Conservation (phyloP, 805 yeast species). For the Candida takata region DNA sequence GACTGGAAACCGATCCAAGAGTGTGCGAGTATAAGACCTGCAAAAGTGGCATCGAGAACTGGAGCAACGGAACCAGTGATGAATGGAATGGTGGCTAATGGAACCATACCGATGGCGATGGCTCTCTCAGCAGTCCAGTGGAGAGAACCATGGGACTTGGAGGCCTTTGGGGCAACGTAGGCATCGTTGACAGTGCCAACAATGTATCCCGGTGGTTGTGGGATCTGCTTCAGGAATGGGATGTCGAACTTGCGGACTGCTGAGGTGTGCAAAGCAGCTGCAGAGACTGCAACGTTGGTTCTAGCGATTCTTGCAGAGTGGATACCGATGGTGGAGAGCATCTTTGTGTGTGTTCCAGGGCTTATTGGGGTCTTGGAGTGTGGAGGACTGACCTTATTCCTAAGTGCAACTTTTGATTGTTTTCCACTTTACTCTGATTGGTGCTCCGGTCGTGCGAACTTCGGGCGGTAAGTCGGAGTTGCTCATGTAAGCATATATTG, state of each 20-base stretch:
- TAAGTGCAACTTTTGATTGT: neutral
- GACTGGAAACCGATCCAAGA: slow-evolving; percentile 81
- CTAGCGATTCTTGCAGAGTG: slow-evolving; percentile 7
- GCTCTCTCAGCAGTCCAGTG: slow-evolving; percentile 92
- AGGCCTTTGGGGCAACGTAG: slow-evolving; percentile 53
- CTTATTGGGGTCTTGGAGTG: no score
- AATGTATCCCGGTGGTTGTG: slow-evolving; percentile 85
- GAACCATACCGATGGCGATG: slow-evolving; percentile 64
- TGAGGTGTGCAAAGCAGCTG: slow-evolving; percentile 20
- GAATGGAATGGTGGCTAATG: slow-evolving; percentile 70
- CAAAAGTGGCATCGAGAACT: slow-evolving; percentile 62
- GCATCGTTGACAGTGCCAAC: slow-evolving; percentile 95
- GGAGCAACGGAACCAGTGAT: slow-evolving; percentile 68
- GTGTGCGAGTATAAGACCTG: slow-evolving; percentile 64
- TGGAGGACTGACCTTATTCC: no score
- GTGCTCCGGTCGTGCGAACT: neutral
- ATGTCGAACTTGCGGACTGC: slow-evolving; percentile 32
- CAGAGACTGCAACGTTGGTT: slow-evolving; percentile 2
- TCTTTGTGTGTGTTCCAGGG: neutral
- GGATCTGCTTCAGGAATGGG: slow-evolving; percentile 49
- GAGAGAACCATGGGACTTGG: slow-evolving; percentile 69
- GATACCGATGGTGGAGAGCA: slow-evolving; percentile 10
- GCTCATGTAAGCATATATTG: neutral
- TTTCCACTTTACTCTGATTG: slow-evolving; percentile 2
- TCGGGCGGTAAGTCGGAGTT: neutral